A percentile compares a stretch with the other conserved stretches of the same genome.
These are phyloP conservation scores for Rhodamnia rubescens DNA, from an alignment of 345 rosid genomes.

Conservation along the genomic window DNA sequence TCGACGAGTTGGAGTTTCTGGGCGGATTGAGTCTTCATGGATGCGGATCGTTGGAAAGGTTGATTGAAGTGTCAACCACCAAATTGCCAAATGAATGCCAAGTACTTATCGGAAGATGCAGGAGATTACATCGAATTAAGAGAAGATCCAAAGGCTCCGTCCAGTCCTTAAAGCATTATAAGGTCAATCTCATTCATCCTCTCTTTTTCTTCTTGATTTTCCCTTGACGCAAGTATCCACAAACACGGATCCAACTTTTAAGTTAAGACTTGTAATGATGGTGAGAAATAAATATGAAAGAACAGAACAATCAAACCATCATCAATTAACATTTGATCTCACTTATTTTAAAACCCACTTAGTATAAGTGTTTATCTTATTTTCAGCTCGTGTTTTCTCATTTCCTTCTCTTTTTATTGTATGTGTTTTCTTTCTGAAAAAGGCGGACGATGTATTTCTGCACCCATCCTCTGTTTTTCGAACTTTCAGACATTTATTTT, in stretches of 20 bases:
- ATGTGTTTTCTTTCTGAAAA: too few species aligned
- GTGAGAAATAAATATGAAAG: background rate
- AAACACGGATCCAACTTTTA: background rate
- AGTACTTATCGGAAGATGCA: fast-evolving
- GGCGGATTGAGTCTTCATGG: fast-evolving
- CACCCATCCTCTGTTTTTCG: too few species aligned
- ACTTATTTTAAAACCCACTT: background rate
- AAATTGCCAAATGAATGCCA: background rate
- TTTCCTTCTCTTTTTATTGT: too few species aligned
- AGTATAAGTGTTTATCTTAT: too few species aligned
- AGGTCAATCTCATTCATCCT: background rate
- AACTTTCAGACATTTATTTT: too few species aligned
- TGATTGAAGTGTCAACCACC: background rate
- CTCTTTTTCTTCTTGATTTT: background rate
- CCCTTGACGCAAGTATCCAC: background rate
- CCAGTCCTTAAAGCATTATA: background rate
- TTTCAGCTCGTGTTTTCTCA: too few species aligned
- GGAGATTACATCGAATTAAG: background rate
- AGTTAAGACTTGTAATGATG: background rate
- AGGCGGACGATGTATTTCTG: too few species aligned
- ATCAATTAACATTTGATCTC: background rate
- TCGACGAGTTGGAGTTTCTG: background rate
- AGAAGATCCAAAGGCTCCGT: fast-evolving
- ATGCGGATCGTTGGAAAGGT: background rate
- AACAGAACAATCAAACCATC: background rate